phyloP scores from a whole-genome alignment of 176 grass and related monocot species.

The Eragrostis curvula region DNA sequence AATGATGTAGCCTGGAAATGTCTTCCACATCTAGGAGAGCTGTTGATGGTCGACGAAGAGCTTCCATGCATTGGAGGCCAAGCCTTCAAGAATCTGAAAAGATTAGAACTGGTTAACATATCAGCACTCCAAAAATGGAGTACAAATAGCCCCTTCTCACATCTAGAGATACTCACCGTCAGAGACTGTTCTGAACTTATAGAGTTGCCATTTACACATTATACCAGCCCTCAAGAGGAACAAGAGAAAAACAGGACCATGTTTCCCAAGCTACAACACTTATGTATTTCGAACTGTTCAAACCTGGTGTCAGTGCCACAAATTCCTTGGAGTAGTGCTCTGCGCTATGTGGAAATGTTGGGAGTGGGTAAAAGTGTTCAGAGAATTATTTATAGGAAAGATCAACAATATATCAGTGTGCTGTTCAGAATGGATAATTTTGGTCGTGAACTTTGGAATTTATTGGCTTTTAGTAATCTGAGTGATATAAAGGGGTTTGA shows the following conservation, averaged over 20 bases:
- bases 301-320: neutral
- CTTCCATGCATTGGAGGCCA: too few relatives aligned
- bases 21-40: neutral
- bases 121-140: neutral
- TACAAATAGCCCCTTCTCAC: neutral
- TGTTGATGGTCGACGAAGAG: neutral
- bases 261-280: neutral
- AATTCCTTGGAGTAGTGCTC: neutral
- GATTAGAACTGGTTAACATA: neutral
- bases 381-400: fast-evolving
- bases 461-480: conserved; percentile 9
- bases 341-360: fast-evolving
- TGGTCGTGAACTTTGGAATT: neutral
- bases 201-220: neutral
- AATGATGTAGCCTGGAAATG: neutral
- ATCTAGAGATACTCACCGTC: neutral
- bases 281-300: fast-evolving
- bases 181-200: neutral
- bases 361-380: neutral
- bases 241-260: neutral
- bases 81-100: neutral
- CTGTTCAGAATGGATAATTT: neutral
- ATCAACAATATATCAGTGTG: neutral
- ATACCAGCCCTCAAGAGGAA: neutral
- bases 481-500: neutral